Percentiles rank a stretch among this genome's conserved stretches.
These are phyloP conservation scores for Amaranthus tricolor DNA, from an alignment of 179 eudicot species.

Conservation along the genomic window DNA sequence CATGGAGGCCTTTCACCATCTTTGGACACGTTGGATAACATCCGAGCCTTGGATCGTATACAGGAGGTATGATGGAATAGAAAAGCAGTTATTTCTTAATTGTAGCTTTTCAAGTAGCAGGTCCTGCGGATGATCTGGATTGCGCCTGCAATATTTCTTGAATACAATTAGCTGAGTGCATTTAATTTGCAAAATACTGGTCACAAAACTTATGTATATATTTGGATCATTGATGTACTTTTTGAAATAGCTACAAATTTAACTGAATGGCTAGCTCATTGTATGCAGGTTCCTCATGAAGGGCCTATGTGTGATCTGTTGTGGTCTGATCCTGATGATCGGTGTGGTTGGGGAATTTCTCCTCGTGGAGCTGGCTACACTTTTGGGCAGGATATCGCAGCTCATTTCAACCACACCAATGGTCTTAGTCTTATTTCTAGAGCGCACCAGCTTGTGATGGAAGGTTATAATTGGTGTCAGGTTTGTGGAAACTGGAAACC, in stretches of 20 bases:
- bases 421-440: constrained; percentile 84
- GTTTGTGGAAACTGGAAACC: constrained; percentile 36
- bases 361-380: constrained; percentile 98
- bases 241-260: not conserved
- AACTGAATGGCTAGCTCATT: not conserved
- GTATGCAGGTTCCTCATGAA: constrained; percentile 84
- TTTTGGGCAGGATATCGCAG: constrained; percentile 82
- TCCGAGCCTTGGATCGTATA: constrained; percentile 88
- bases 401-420: constrained; percentile 81
- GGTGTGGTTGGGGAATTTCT: constrained; percentile 98
- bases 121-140: not conserved
- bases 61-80: constrained; percentile 60
- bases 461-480: constrained; percentile 95
- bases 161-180: no score
- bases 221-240: not conserved
- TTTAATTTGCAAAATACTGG: not conserved
- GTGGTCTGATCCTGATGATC: constrained; percentile 97
- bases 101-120: not conserved
- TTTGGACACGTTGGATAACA: constrained; percentile 88
- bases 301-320: constrained; percentile 97
- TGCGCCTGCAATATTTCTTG: no score
- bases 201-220: not conserved
- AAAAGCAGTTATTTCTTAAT: not conserved
- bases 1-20: constrained; percentile 99
- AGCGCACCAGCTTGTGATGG: constrained; percentile 98